Evolutionary conservation across 441 rosid genomes (phyloP), one percentile per base, ranked within the genome.

Genomic region (Arabidopsis lyrata): DNA sequence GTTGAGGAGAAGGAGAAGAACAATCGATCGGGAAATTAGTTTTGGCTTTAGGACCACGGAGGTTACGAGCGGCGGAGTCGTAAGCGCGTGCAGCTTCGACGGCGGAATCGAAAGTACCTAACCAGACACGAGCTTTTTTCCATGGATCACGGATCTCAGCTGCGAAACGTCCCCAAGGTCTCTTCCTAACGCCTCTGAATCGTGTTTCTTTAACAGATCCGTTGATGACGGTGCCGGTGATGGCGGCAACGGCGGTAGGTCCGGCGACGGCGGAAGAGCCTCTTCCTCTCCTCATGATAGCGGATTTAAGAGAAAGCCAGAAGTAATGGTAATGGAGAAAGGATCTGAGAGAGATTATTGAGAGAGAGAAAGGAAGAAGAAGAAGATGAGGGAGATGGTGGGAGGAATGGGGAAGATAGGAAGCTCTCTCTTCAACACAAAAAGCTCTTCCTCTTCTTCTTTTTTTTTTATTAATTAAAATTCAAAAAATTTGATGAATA

Each of bases 141-240:
- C 83, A 73, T 0, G 98, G 98, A 78, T 93, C 93, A 66, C 98
- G 84, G 88, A 93, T 93, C 91, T 93, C 98, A 0, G 98, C 97
- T 2, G 96, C 93, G 83, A 87, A 92, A 24, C 88, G 78, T 6
- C 93, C 90, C 93, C 93, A 88, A 35, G 93, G 97, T 74, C 98
- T 78, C 80, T 83, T 87, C 41, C 98, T 66, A 0, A 93, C 98
- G 68, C 98, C 97, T 80, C 98, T 85, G 70, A 85, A 92, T 72
- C 85, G 83, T 18, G 78, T 80, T 68, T 82, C 93, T 24, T 80
- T 84, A 0, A 61, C 68, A 53, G 88, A 81, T 79, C 83, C 65
- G 34, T 59, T 59, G 15, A 36, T 14, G 31, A 57, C 45, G n/a
- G 59, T 34, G 36, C 16, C 58, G 8, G 57, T 31, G 16, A 27